Evolutionary conservation across 371 early-diverging fungal species (phyloP).

Genomic region (Sporodiniella umbellata): DNA sequence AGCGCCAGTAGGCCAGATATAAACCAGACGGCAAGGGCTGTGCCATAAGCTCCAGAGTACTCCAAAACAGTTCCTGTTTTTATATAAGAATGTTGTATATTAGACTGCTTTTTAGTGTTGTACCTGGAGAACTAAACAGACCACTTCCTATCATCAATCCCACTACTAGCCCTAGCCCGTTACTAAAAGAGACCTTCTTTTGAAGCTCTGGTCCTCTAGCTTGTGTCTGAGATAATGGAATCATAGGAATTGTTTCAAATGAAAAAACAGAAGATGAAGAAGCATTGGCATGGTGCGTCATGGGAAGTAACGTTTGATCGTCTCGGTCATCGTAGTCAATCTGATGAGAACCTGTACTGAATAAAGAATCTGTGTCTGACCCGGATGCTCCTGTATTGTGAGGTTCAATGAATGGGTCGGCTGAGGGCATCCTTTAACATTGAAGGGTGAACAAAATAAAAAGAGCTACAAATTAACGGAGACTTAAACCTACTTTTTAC

Average conservation of each 20-base stretch:
- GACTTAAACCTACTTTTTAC: slow-evolving; percentile 47
- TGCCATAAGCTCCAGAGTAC: slow-evolving; percentile 65
- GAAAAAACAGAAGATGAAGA: slow-evolving; percentile 43
- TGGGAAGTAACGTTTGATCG: slow-evolving; percentile 34
- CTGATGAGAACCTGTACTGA: slow-evolving; percentile 23
- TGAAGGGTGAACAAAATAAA: background rate
- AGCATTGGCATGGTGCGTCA: slow-evolving; percentile 28
- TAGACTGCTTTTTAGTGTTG: slow-evolving; percentile 27
- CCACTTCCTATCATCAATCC: slow-evolving; percentile 87
- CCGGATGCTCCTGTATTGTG: background rate
- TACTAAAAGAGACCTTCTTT: slow-evolving; percentile 66
- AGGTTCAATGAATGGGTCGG: background rate
- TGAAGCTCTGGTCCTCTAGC: slow-evolving; percentile 54
- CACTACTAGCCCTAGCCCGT: slow-evolving; percentile 71
- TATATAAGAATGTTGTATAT: slow-evolving; percentile 56
- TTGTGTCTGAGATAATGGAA: slow-evolving; percentile 47
- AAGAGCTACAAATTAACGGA: slow-evolving; percentile 6
- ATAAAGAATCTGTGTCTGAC: slow-evolving; percentile 26
- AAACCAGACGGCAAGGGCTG: slow-evolving; percentile 77
- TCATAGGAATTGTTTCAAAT: slow-evolving; percentile 58
- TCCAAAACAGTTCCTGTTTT: slow-evolving; percentile 65
- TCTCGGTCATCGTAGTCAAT: slow-evolving; percentile 34
- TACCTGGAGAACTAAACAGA: slow-evolving; percentile 80
- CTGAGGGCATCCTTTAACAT: background rate
- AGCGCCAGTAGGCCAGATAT: slow-evolving; percentile 73